These are phyloP conservation scores for Yarrowia sp. DNA, from an alignment of 805 yeast genomes.

Conservation along the genomic window DNA sequence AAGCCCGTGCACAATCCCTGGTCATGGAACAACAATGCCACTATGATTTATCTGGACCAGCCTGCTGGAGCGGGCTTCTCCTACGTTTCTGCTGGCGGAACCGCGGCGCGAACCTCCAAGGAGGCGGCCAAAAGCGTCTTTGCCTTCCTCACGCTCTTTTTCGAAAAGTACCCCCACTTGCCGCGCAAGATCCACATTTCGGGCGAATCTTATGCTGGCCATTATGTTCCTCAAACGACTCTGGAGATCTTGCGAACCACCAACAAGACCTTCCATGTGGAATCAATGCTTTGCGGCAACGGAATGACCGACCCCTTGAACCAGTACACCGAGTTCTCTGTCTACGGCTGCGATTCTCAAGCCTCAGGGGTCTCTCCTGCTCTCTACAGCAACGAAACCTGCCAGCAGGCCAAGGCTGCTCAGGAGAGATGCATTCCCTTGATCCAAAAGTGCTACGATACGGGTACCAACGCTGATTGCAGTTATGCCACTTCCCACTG, in stretches of 20 bases:
- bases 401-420: slow-evolving; percentile 67
- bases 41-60: slow-evolving; percentile 80
- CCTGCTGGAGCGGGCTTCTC: slow-evolving; percentile 82
- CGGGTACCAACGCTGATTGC: slow-evolving; percentile 77
- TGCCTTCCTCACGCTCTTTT: slow-evolving; percentile 75
- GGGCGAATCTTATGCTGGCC: slow-evolving; percentile 87
- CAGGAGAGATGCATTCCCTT: slow-evolving; percentile 54
- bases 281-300: slow-evolving; percentile 86
- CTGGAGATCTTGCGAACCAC: slow-evolving; percentile 67
- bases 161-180: slow-evolving; percentile 59
- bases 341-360: slow-evolving; percentile 83
- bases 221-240: slow-evolving; percentile 82
- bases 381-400: slow-evolving; percentile 71
- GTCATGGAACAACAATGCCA: slow-evolving; percentile 82
- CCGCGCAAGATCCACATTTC: slow-evolving; percentile 71
- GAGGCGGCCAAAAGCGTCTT: slow-evolving; percentile 81
- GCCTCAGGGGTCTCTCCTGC: slow-evolving; percentile 75
- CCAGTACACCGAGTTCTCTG: slow-evolving; percentile 78
- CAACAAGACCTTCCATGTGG: slow-evolving; percentile 63
- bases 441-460: slow-evolving; percentile 74
- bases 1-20: slow-evolving; percentile 70
- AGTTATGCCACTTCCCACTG: slow-evolving; percentile 87
- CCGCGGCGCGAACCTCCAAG: slow-evolving; percentile 59
- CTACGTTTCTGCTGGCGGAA: slow-evolving; percentile 54
- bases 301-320: slow-evolving; percentile 80